Conservation (phyloP, 345 rosid species). For the Lepidium sativum region DNA sequence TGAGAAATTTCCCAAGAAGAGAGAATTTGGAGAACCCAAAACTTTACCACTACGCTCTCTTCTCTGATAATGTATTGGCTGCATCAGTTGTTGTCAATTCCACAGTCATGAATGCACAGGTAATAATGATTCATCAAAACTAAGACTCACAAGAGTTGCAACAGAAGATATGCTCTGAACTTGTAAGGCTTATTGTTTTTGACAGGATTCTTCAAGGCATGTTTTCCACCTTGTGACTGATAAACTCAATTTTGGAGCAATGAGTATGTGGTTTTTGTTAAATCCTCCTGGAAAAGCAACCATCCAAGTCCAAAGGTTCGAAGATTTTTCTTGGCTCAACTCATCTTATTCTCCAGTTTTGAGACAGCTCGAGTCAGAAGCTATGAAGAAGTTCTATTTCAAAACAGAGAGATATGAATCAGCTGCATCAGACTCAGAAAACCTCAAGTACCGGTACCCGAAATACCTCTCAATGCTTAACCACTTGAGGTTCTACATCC, state of each 20-base stretch:
- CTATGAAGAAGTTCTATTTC: conserved; percentile 32
- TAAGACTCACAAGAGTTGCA: background rate
- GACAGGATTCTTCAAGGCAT: conserved; percentile 26
- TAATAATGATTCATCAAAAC: background rate
- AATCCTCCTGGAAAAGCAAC: conserved; percentile 37
- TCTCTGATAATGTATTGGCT: conserved; percentile 30
- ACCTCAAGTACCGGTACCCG: conserved; percentile 41
- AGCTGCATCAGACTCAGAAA: conserved; percentile 22
- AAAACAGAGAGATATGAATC: conserved; percentile 24
- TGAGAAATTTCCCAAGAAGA: conserved; percentile 66
- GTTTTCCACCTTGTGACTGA: conserved; percentile 54
- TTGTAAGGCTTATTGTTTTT: background rate
- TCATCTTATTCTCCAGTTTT: conserved; percentile 40
- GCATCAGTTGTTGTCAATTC: conserved; percentile 28
- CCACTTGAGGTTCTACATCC: conserved; percentile 58
- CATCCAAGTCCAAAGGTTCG: conserved; percentile 38
- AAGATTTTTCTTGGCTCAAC: conserved; percentile 42
- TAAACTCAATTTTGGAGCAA: conserved; percentile 37
- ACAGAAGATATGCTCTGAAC: background rate
- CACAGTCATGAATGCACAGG: conserved; percentile 21
- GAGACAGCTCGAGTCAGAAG: conserved; percentile 35
- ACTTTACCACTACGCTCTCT: conserved; percentile 28
- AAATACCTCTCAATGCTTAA: conserved; percentile 53
- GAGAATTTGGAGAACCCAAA: conserved; percentile 75
- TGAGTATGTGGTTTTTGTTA: conserved; percentile 47